Evolutionary conservation across 2,329 filamentous ascomycete species (phyloP), one percentile per base, ranked within the genome.

Genomic region (Neonectria neomacrospora): DNA sequence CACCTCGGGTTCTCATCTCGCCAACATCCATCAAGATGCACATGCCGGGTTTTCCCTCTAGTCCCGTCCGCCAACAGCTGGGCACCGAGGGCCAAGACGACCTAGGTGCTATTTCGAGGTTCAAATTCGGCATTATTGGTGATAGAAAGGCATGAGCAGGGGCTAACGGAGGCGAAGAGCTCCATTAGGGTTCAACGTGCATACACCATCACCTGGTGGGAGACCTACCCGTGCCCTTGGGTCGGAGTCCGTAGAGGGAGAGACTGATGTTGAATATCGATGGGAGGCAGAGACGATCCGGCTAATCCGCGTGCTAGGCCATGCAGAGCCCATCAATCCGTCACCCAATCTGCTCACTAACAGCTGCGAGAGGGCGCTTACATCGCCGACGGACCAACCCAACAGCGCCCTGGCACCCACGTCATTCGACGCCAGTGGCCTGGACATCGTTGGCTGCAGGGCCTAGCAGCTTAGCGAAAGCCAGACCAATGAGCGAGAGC

Each of bases 371-470:
- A 67, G 51, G 69, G 71, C 71, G 71, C 71, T 73, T 73, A 73
- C 53, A 54, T 18, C 26, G 11, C 39, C 16, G 20, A 20, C 18
- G 37, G 48, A 51, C 57, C 58, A 64, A 52, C 58, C 62, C 60
- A 54, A 57, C 58, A 53, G 63, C 30, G 48, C 52, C 54, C n/a
- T 32, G 54, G 61, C 48, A 63, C 64, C 58, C 63, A 71, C 66
- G 67, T 69, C 69, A 72, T 67, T 73, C 67, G 68, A 71, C 67
- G 54, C 70, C 70, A 63, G 51, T 32, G 58, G 67, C 61, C 58
- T 67, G 70, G 71, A 54, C 54, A 60, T 62, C 44, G 60, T 60
- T 65, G 65, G 64, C 58, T 54, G 52, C 53, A 63, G 61, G 26
- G 48, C 14, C 42, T 28, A 37, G 22, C 18, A 44, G 41, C 45